Base-by-base conservation (phyloP, 768 basidiomycete genomes). In the Paxillus ammoniavirescens region DNA sequence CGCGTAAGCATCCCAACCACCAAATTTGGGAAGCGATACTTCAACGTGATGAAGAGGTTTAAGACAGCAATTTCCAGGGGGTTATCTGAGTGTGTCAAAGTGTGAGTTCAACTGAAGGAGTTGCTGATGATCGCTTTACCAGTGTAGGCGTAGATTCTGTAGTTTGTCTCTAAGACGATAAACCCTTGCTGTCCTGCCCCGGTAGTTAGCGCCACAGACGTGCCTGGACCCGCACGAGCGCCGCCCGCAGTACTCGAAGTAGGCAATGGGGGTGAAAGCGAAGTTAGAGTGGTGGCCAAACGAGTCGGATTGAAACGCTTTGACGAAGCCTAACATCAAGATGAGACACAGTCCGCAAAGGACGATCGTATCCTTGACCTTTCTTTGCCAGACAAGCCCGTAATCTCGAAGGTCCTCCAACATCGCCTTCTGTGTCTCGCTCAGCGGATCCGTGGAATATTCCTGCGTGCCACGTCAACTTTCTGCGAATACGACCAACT, bases 101-200 rank as follows among this genome's bases (percentile, higher is more conserved):
- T 57, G 54, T 67, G 38, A 68, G 61, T 43, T 40, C 33, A 30
- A 18, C 15, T 21, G 17, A 52, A 43, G 33, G 23, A 18, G 38
- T 26, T 2, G 52, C 52, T 52, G 36, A 60, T 62, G 53, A 67
- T 23, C 49, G 55, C 17, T 48, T 54, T 59, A 94, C 94, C 89
- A 35, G 97, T 99, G 71, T 99, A 99, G 5, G 97, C 97, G 68
- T 98, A 99, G 58, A 99, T 75, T 60, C 94, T 89, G 75, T 98
- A 98, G 75, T 99, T 98, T 17, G 97, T 98, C 75, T 99, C 97
- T 41, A 99, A 79, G 60, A 98, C 86, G 61, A 98, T 88, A 75
- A 97, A 98, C 13, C 95, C 93, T 69, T 96, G 84, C 65, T 85
- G 77, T 31, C 81, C 79, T 42, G 81, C 81, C 45, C 77, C 76